Evolutionary conservation across 1,284 basidiomycete genomes (phyloP).

Genomic region (Rhodotorula sp.): DNA sequence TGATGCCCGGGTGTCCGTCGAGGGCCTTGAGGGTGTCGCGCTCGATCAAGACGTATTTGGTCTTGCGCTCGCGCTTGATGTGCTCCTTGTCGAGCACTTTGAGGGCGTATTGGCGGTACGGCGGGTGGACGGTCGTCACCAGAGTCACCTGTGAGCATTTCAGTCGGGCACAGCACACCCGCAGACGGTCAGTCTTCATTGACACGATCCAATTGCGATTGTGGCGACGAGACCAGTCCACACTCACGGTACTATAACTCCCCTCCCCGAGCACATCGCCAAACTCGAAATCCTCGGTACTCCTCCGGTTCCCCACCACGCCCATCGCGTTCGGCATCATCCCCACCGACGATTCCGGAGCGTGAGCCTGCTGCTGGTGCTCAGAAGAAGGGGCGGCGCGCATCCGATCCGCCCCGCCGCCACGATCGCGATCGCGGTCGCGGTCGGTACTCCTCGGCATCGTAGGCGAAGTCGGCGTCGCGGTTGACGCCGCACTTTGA

Average conservation of each 20-base stretch:
- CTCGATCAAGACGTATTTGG: constrained; percentile 63
- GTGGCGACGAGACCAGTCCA: not conserved
- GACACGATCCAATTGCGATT: constrained; percentile 21
- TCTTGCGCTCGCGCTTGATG: constrained; percentile 64
- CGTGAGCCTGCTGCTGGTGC: not conserved
- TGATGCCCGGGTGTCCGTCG: constrained; percentile 48
- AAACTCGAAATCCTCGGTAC: constrained; percentile 58
- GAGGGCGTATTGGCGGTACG: constrained; percentile 66
- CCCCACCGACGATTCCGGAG: not conserved
- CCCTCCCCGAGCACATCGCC: constrained; percentile 70
- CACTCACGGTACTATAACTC: constrained; percentile 69
- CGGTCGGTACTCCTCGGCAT: not conserved
- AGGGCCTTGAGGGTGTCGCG: constrained; percentile 59
- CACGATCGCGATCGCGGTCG: too few species aligned
- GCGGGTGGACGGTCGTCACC: constrained; percentile 57
- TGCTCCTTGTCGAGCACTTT: constrained; percentile 75
- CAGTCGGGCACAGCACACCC: too few species aligned
- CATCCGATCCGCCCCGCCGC: too few species aligned
- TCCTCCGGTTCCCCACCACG: constrained; percentile 27
- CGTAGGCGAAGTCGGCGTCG: constrained; percentile 4
- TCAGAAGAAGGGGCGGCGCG: too few species aligned
- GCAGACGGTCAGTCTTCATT: too few species aligned
- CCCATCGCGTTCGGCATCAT: constrained; percentile 26
- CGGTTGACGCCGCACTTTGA: not conserved
- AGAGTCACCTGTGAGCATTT: constrained; percentile 58